Evolutionary conservation across 2,329 filamentous ascomycete species (phyloP).

Genomic region (Sclerotinia spermophila): DNA sequence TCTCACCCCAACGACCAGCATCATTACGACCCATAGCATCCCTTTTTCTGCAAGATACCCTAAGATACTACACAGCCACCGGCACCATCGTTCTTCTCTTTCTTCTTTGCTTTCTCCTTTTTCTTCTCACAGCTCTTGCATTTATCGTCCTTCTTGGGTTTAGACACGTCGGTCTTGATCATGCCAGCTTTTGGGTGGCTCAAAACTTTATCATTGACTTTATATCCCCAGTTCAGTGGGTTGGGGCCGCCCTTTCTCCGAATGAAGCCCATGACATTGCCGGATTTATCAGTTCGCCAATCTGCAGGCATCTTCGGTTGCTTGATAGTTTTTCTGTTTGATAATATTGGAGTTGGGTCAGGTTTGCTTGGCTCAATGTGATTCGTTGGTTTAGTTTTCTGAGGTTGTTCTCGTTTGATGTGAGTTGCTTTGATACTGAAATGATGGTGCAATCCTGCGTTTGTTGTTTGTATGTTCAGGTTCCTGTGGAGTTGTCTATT

Average conservation of each 20-base stretch:
- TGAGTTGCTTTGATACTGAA: neutral
- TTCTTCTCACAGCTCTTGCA: neutral
- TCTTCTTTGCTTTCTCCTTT: neutral
- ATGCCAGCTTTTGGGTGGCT: neutral
- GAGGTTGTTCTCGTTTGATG: neutral
- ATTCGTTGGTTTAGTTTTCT: neutral
- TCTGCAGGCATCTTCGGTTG: neutral
- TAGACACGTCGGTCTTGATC: neutral
- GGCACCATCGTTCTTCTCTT: neutral
- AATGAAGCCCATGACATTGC: neutral
- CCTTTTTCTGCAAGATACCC: too few relatives aligned
- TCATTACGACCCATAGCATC: neutral
- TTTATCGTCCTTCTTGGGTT: neutral
- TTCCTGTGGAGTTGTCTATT: neutral
- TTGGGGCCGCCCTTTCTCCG: slow-evolving; percentile 5
- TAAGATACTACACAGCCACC: neutral
- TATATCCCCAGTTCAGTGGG: neutral
- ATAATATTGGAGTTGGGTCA: neutral
- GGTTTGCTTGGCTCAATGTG: neutral
- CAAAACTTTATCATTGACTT: neutral
- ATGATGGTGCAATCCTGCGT: neutral
- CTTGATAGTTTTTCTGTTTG: neutral
- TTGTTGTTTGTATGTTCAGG: neutral
- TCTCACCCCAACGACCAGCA: neutral
- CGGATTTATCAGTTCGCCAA: neutral